Conservation (phyloP, 192 early-diverging fungal genomes). For the Mycoemilia scoparia region DNA sequence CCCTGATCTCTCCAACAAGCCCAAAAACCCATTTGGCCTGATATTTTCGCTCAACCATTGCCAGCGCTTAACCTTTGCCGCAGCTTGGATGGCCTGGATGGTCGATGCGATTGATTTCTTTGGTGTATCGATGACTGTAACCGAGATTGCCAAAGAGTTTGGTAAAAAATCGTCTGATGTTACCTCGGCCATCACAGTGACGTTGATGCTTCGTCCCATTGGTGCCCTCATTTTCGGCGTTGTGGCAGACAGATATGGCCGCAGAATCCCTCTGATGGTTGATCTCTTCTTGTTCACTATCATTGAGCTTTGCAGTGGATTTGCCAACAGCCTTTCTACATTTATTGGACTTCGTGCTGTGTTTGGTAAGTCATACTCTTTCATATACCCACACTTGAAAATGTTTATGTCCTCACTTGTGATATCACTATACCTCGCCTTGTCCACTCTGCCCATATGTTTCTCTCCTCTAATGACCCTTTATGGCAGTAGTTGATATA, state of each 20-base stretch:
- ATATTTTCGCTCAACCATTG: conserved; percentile 10
- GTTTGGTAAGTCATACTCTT: no score
- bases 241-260: conserved; percentile 45
- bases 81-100: conserved; percentile 50
- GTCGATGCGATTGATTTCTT: conserved; percentile 58
- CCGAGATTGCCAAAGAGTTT: conserved; percentile 37
- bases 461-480: no score
- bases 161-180: conserved; percentile 32
- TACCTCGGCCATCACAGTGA: conserved; percentile 45
- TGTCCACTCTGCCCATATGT: no score
- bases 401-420: no score
- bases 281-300: conserved; percentile 42
- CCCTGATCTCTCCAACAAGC: conserved; percentile 12
- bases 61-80: conserved; percentile 26
- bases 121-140: conserved; percentile 34
- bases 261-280: conserved; percentile 45
- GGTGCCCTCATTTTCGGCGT: conserved; percentile 57
- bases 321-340: conserved; percentile 35
- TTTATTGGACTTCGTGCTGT: conserved; percentile 40
- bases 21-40: conserved; percentile 12
- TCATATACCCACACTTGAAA: no score
- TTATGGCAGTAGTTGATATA: no score
- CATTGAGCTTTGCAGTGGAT: conserved; percentile 45
- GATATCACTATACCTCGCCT: no score
- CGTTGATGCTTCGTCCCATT: conserved; percentile 48